Percentiles rank a stretch among this genome's conserved stretches.
These are phyloP conservation scores for Heritiera littoralis DNA, from an alignment of 345 rosid species.

Conservation along the genomic window DNA sequence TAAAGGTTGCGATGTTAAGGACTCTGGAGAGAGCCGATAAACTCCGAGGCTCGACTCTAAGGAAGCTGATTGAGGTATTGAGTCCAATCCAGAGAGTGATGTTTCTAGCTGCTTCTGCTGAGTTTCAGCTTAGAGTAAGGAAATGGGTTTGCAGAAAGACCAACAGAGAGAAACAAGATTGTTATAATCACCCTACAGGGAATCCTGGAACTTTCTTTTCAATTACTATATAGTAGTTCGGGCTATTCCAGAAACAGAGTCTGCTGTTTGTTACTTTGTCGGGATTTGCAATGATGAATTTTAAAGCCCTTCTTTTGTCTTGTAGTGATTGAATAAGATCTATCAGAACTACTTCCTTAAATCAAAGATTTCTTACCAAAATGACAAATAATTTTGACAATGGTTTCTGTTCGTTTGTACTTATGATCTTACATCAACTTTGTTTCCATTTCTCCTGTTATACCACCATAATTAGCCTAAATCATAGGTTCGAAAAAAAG, in stretches of 20 bases:
- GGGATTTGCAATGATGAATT: no score
- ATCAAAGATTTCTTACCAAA: no score
- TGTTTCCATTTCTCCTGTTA: no score
- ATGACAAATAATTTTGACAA: no score
- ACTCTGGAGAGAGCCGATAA: constrained; percentile 35
- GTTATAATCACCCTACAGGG: neutral
- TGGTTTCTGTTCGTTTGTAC: neutral
- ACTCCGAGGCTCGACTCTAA: constrained; percentile 25
- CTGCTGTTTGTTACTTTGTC: neutral
- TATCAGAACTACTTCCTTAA: no score
- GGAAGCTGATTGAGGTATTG: constrained; percentile 32
- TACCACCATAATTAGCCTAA: no score
- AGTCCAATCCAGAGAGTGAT: constrained; percentile 33
- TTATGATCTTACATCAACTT: neutral
- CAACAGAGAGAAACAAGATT: neutral
- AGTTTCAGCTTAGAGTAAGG: no score
- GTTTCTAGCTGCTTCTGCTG: constrained; percentile 34
- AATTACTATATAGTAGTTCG: neutral
- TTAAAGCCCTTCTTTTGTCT: no score
- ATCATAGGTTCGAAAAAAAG: no score
- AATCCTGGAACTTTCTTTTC: neutral
- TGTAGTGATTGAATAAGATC: no score
- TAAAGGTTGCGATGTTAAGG: constrained; percentile 26
- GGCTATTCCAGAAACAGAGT: neutral
- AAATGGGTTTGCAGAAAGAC: no score